Evolutionary conservation across 208 protist species (phyloP).

Genomic region (Jaenimonas drosophilae): DNA sequence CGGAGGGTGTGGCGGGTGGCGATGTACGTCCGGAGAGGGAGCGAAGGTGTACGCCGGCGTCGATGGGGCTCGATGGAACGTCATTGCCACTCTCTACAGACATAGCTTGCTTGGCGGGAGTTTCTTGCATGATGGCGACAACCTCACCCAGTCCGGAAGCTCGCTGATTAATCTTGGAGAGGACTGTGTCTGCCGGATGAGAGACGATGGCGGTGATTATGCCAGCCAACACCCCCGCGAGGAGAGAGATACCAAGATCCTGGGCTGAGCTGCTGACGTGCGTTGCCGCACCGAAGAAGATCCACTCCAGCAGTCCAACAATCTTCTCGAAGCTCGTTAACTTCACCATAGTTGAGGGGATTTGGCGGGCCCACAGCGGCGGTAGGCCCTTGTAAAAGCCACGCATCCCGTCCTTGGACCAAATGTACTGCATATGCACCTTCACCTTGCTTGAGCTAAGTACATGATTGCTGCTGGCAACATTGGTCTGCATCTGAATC

Average conservation of each 20-base stretch:
- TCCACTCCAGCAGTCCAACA: slow-evolving; percentile 12
- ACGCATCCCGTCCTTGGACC: slow-evolving; percentile 32
- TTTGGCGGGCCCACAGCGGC: slow-evolving; percentile 89
- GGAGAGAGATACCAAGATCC: slow-evolving; percentile 36
- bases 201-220: slow-evolving; percentile 88
- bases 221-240: slow-evolving; percentile 87
- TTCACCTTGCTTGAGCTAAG: too few species aligned
- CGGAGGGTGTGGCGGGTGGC: neutral
- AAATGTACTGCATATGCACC: too few species aligned
- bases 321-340: slow-evolving; percentile 77
- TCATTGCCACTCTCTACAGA: too few species aligned
- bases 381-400: slow-evolving; percentile 82
- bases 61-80: too few species aligned
- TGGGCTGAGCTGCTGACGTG: slow-evolving; percentile 8
- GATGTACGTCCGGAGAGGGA: too few species aligned
- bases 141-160: slow-evolving; percentile 8
- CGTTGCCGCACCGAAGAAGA: slow-evolving; percentile 7
- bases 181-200: slow-evolving; percentile 94
- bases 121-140: slow-evolving; percentile 14
- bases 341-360: slow-evolving; percentile 94
- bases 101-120: neutral
- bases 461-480: too few species aligned
- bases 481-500: slow-evolving; percentile 70
- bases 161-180: slow-evolving; percentile 82
- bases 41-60: slow-evolving; percentile 2